Base-by-base conservation (phyloP, 148 eudicot species). In the Spergularia marina region DNA sequence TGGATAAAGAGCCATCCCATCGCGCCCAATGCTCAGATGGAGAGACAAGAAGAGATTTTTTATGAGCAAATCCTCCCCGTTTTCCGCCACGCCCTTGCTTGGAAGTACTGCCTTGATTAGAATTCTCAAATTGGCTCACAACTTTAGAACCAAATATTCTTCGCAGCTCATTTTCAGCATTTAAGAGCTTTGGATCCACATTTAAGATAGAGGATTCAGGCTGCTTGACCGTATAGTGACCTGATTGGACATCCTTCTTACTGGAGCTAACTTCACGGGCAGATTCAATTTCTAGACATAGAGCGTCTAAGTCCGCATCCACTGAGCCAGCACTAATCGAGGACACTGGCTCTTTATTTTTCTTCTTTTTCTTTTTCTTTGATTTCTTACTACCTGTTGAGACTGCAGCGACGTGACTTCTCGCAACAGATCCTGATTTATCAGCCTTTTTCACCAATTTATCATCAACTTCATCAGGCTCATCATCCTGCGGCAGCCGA, bases 131-230 rank as follows among this genome's bases (percentile, higher is more conserved):
- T 55, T 96, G 89, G 54, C 85, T 86, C 53, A 95, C 98, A 53
- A 95, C 98, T 83, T 88, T 92, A 18, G 97, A 90, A 57, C 99
- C 99, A 85, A 95, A 95, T 83, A 92, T 95, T 79, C 96, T 86
- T 53, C 88, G 85, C 75, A 95, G 83, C 89, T 95, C 99, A 80
- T 91, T 92, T 74, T 95, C 97, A 56, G 97, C 96, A 84, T 86
- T 92, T 51, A 95, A 84, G 78, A 81, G 88, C 79, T 89, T 92
- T 53, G 97, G 96, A 78, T 95, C 98, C 69, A 92, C 89, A 76
- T 87, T 93, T 74, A 95, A 74, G 79, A 92, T 76, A 39, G 90
- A 87, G 44, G 85, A 65, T 68, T 63, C 83, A 49, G 63, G 65
- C 65, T 79, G 86, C 72, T 82, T 89, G 58, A 53, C 68, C 68